Evolutionary conservation across 2,329 filamentous ascomycete genomes (phyloP), one percentile per base, ranked within the genome.

Genomic region (Trichoderma oligosporum): DNA sequence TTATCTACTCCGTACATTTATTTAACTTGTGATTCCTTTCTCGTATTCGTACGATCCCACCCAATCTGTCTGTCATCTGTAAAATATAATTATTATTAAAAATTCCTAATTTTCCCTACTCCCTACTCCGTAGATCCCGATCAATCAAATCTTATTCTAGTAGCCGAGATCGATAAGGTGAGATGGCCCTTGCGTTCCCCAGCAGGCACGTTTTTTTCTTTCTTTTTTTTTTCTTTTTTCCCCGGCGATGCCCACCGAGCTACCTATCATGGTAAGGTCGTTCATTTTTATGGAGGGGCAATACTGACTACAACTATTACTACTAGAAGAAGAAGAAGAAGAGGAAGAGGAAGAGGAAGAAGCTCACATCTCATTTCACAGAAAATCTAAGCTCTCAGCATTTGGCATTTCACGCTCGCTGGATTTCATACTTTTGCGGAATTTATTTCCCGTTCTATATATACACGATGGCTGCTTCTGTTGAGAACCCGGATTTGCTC

Each of bases 401-500:
- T n/a, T n/a, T 22, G 7, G n/a, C n/a, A n/a, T 16, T 12, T 25
- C 27, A 4, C n/a, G 18, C 16, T 18, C 16, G n/a, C 12, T 20
- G 4, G 4, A 8, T 31, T 6, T 7, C 22, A 27, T 7, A 18
- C 11, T 18, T 4, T 8, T 11, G 9, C 4, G 24, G n/a, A n/a
- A n/a, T n/a, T n/a, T n/a, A n/a, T n/a, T n/a, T n/a, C n/a, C n/a
- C n/a, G n/a, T n/a, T n/a, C n/a, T 9, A 12, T 24, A 4, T 9
- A n/a, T 7, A 0, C 31, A 20, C 36, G 39, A 60, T 60, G 58
- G 46, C 46, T 3, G 45, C 57, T 38, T 7, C 63, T 56, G 35
- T 27, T 29, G 55, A 48, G 7, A 53, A 65, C 45, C 59, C 63
- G 31, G 78, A 85, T 69, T 74, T 80, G 62, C 79, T 87, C 61